These are phyloP conservation scores for Blastobotrys muscicola DNA, from an alignment of 805 yeast genomes.

Conservation along the genomic window DNA sequence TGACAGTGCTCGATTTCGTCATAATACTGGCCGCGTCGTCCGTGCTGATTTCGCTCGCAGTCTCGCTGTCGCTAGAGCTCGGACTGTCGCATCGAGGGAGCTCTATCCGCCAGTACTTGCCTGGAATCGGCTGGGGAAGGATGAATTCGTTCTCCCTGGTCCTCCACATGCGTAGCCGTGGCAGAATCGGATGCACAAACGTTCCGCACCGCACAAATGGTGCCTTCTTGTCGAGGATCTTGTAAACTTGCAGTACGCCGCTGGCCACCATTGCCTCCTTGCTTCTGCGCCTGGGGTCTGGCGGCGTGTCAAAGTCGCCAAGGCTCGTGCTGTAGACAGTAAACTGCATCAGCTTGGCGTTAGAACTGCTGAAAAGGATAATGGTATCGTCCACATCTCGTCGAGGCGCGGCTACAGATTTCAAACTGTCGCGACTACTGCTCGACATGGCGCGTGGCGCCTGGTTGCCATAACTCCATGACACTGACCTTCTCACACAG, in stretches of 20 bases:
- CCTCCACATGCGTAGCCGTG: conserved; percentile 50
- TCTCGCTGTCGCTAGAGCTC: conserved; percentile 3
- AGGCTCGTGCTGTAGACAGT: background rate
- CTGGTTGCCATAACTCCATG: too few relatives aligned
- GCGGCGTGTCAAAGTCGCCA: conserved; percentile 12
- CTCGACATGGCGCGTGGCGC: too few relatives aligned
- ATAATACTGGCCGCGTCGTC: conserved; percentile 2
- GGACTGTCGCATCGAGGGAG: conserved; percentile 10
- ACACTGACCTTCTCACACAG: too few relatives aligned
- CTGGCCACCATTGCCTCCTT: conserved; percentile 38
- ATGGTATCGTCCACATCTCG: conserved; percentile 5
- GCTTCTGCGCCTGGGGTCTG: conserved; percentile 5
- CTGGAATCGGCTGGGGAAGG: conserved; percentile 63
- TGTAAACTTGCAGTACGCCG: conserved; percentile 52
- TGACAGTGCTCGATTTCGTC: conserved; percentile 3
- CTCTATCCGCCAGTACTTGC: conserved; percentile 58
- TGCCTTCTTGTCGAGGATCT: conserved; percentile 46
- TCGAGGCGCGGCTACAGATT: too few relatives aligned
- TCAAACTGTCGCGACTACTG: too few relatives aligned
- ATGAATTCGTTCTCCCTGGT: conserved; percentile 41
- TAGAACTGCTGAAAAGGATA: conserved; percentile 10
- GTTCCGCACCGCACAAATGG: conserved; percentile 59
- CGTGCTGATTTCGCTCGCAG: conserved; percentile 3
- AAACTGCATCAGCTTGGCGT: conserved; percentile 15
- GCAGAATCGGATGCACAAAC: conserved; percentile 65